Evolutionary conservation across 2,329 filamentous ascomycete genomes (phyloP).

Genomic region (Teratosphaeria gauchensis): DNA sequence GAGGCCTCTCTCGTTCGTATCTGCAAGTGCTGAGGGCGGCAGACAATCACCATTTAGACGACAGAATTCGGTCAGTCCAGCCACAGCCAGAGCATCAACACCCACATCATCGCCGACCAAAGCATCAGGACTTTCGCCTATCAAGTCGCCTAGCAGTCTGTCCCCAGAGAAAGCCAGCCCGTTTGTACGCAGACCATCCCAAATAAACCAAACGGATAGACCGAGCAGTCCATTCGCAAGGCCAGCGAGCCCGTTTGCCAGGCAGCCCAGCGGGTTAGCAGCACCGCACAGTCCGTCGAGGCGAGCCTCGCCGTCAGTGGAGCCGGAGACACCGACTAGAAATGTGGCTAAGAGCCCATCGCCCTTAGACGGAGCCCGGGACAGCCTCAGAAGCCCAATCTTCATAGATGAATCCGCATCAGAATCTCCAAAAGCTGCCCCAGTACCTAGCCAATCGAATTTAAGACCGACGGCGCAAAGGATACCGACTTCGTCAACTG

Average conservation of each 20-base stretch:
- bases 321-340: background rate
- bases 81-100: slow-evolving; percentile 23
- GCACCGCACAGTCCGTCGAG: slow-evolving; percentile 15
- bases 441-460: background rate
- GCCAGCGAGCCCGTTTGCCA: slow-evolving; percentile 26
- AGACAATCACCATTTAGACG: slow-evolving; percentile 27
- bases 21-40: slow-evolving; percentile 1
- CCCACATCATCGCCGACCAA: slow-evolving; percentile 33
- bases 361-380: background rate
- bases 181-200: slow-evolving; percentile 26
- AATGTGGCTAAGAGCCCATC: background rate
- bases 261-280: slow-evolving; percentile 23
- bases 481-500: slow-evolving; percentile 21
- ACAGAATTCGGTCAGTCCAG: slow-evolving; percentile 23
- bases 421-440: background rate
- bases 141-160: slow-evolving; percentile 12
- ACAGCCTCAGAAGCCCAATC: background rate
- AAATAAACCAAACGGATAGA: slow-evolving; percentile 14
- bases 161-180: slow-evolving; percentile 26
- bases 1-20: slow-evolving; percentile 5
- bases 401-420: background rate
- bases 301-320: background rate
- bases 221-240: slow-evolving; percentile 10
- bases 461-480: background rate
- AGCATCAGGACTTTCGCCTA: slow-evolving; percentile 14